A percentile compares a stretch with the other conserved stretches of the same genome.
These are phyloP conservation scores for Metarhizium guizhouense DNA, from an alignment of 2,329 filamentous ascomycete species.

Conservation along the genomic window DNA sequence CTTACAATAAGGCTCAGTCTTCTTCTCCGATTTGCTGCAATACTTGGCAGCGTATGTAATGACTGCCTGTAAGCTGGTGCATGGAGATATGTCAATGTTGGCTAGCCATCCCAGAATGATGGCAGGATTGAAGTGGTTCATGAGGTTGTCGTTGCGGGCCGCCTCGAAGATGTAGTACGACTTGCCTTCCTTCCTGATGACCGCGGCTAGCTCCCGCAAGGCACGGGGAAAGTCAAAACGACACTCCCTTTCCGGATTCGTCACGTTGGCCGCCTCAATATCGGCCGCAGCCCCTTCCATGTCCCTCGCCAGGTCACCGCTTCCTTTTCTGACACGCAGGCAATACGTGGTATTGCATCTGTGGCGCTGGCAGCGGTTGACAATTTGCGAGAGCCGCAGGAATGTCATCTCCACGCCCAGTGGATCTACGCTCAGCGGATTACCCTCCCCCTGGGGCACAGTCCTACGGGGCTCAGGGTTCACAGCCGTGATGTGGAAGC, in stretches of 20 bases:
- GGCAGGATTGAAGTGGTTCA: too few relatives aligned
- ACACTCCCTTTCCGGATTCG: not conserved
- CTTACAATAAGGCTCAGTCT: too few relatives aligned
- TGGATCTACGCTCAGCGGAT: not conserved
- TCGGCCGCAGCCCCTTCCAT: not conserved
- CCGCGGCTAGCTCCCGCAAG: too few relatives aligned
- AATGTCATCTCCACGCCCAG: conserved; percentile 4
- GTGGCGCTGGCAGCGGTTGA: not conserved
- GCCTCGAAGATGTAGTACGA: too few relatives aligned
- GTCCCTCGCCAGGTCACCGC: not conserved
- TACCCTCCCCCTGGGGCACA: not conserved
- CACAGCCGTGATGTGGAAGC: not conserved
- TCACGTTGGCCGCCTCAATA: not conserved
- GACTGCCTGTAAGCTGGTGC: too few relatives aligned
- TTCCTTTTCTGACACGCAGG: not conserved
- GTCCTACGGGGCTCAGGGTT: not conserved
- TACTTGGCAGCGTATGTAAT: too few relatives aligned
- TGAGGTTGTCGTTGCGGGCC: too few relatives aligned
- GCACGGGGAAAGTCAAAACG: too few relatives aligned
- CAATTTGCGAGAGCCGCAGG: conserved; percentile 4
- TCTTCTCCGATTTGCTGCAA: too few relatives aligned
- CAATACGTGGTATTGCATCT: conserved; percentile 2
- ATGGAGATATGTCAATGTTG: too few relatives aligned
- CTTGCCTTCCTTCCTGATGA: too few relatives aligned
- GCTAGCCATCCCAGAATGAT: too few relatives aligned